Evolutionary conservation across 106 monocot genomes (phyloP).

Genomic region (Dendrobium chrysotoxum): DNA sequence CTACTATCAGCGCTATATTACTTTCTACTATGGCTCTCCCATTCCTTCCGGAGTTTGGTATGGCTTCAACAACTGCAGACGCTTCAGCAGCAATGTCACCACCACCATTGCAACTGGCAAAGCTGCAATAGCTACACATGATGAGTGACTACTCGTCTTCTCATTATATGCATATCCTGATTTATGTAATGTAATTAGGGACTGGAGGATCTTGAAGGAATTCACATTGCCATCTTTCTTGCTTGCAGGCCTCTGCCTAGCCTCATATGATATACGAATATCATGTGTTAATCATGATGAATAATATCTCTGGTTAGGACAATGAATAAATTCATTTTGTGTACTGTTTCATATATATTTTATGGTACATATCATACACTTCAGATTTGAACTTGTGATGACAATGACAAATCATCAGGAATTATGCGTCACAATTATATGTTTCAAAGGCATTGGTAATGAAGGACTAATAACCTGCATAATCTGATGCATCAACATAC

Average conservation of each 20-base stretch:
- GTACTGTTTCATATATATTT: neutral
- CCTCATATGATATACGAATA: neutral
- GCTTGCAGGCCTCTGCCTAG: neutral
- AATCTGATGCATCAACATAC: no score
- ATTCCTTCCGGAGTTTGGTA: constrained; percentile 56
- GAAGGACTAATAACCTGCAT: no score
- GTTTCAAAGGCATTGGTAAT: no score
- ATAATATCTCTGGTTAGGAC: neutral
- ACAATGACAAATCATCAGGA: no score
- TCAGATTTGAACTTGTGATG: no score
- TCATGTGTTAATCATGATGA: neutral
- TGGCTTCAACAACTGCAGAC: constrained; percentile 52
- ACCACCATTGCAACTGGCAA: neutral
- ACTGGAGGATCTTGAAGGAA: neutral
- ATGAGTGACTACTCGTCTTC: neutral
- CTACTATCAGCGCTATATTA: constrained; percentile 18
- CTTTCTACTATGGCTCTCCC: constrained; percentile 48
- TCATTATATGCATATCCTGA: neutral
- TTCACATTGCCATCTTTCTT: neutral
- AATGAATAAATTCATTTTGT: neutral
- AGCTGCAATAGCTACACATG: neutral
- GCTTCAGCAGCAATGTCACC: neutral
- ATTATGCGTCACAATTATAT: no score
- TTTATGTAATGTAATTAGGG: neutral
- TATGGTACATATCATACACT: no score